Evolutionary conservation across 2,329 filamentous ascomycete species (phyloP), one percentile per base, ranked within the genome.

Genomic region (Xylaria polymorpha): DNA sequence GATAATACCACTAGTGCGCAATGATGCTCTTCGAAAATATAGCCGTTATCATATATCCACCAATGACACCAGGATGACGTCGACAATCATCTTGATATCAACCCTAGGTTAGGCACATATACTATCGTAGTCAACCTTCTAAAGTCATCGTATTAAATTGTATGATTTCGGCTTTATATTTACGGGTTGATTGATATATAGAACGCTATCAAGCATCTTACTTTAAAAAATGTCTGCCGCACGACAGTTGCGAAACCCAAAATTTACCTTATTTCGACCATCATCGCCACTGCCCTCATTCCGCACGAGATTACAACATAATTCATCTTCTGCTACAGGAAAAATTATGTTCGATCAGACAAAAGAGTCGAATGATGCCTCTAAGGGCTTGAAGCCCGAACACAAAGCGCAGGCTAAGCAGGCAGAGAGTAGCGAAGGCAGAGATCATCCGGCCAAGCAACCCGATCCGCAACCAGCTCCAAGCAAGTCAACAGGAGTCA

Each of bases 371-470:
- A 69, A 72, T 56, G 58, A 73, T 10, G 55, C 68, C 0, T 61
- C 64, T 0, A 63, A 71, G 1, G 72, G 74, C 9, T 46, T 75
- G 20, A 72, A 72, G 29, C 71, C 75, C 46, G 67, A 72, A 15
- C 58, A 74, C 25, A 59, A 61, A 1, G 6, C 68, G 10, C 58
- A 70, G 46, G 71, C 63, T 12, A 64, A 62, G 37, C 46, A 69
- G 56, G 73, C 76, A 4, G 62, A 20, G 9, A 67, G 71, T 29
- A 67, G 57, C 25, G 70, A 73, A 61, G 53, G 46, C 6, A 67
- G 74, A 66, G 74, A 76, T 20, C 77, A 80, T 57, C 78, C 77
- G 20, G 73, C 73, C 1, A 72, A 74, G n/a, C 79, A 80, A 55
- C 77, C 77, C 5, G 69, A 74, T 53, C 72, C 69, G 18, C 69